A percentile compares a stretch with the other conserved stretches of the same genome.
These are phyloP conservation scores for Sabuloglossum arenarium DNA, from an alignment of 495 filamentous ascomycete genomes.

Conservation along the genomic window DNA sequence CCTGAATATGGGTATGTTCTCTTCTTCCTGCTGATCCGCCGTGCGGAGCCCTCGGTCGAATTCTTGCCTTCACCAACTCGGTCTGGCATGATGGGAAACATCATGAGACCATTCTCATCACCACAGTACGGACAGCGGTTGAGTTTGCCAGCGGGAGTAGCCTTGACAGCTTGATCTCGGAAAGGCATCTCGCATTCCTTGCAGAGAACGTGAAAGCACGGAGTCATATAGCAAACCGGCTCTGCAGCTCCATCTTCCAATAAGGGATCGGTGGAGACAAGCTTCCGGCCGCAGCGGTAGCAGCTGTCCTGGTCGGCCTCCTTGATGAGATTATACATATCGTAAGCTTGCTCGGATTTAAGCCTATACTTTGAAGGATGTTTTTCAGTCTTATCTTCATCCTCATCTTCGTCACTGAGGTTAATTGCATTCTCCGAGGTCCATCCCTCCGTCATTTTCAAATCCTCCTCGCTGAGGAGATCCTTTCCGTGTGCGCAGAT, in stretches of 20 bases:
- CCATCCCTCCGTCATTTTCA: constrained; percentile 55
- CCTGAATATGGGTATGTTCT: constrained; percentile 64
- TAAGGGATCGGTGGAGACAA: constrained; percentile 21
- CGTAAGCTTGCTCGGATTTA: constrained; percentile 48
- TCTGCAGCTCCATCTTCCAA: constrained; percentile 30
- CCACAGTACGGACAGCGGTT: constrained; percentile 47
- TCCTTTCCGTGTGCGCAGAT: constrained; percentile 86
- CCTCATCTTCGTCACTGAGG: constrained; percentile 50
- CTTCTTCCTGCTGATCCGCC: constrained; percentile 35
- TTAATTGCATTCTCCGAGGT: constrained; percentile 67
- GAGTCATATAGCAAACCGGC: constrained; percentile 53
- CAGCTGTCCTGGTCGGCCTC: constrained; percentile 56
- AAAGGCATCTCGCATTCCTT: constrained; percentile 41
- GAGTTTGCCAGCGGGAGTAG: constrained; percentile 16
- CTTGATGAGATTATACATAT: constrained; percentile 61
- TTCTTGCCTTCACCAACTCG: constrained; percentile 31
- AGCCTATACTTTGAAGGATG: constrained; percentile 31
- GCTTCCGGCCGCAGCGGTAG: constrained; percentile 39
- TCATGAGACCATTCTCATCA: too few species aligned
- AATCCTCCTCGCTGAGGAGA: constrained; percentile 61
- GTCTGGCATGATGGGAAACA: too few species aligned
- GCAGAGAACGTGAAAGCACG: constrained; percentile 72
- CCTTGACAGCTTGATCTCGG: constrained; percentile 18
- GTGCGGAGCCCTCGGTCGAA: constrained; percentile 23
- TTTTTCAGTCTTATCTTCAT: constrained; percentile 8